phyloP scores from a whole-genome alignment of 805 yeast species.

The Wickerhamiella hasegawae region DNA sequence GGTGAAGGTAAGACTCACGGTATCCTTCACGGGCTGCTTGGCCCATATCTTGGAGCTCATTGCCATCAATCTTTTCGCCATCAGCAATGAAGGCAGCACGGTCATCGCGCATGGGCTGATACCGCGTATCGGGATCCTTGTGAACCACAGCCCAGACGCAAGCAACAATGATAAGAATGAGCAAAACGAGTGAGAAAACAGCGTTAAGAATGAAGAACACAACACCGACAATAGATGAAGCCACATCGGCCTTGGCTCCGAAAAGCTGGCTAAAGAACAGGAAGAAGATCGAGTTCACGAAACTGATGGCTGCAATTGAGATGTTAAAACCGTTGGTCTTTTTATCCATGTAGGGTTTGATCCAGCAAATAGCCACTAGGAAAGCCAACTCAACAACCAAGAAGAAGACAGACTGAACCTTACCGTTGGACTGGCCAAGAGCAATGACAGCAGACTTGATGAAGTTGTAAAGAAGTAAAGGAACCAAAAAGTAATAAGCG shows the following conservation, averaged over 20 bases:
- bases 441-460: conserved; percentile 74
- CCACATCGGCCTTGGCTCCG: conserved; percentile 59
- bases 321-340: conserved; percentile 90
- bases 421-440: conserved; percentile 65
- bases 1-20: conserved; percentile 12
- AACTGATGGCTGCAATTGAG: conserved; percentile 60
- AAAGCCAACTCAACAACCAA: conserved; percentile 63
- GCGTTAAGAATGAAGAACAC: conserved; percentile 85
- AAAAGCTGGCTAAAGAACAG: conserved; percentile 77
- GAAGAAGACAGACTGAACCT: conserved; percentile 61
- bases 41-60: conserved; percentile 60
- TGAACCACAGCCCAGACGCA: conserved; percentile 70
- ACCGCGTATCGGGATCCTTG: conserved; percentile 88
- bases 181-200: conserved; percentile 61
- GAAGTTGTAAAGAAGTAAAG: conserved; percentile 48
- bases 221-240: conserved; percentile 83
- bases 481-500: conserved; percentile 64
- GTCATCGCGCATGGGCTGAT: conserved; percentile 94
- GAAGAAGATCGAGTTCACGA: conserved; percentile 73
- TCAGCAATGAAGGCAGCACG: conserved; percentile 60
- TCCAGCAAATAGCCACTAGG: conserved; percentile 46
- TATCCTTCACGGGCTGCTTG: conserved; percentile 29
- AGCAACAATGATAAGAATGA: conserved; percentile 75
- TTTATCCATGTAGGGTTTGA: conserved; percentile 86
- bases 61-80: conserved; percentile 22